Conservation (phyloP, 1,284 basidiomycete species). For the Cryptococcus wingfieldii region DNA sequence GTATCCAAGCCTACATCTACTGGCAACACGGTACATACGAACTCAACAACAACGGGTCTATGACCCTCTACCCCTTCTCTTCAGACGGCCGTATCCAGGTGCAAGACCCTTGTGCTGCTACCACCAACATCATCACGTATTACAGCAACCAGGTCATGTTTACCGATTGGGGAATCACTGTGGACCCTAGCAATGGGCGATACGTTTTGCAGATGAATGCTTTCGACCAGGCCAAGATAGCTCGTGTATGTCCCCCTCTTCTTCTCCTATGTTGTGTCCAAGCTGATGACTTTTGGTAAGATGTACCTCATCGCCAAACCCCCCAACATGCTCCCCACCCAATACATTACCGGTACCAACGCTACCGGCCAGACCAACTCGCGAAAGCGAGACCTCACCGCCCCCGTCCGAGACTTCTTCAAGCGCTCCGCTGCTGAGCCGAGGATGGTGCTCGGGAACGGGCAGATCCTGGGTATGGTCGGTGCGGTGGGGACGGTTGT, state of each 20-base stretch:
- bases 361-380: conserved; percentile 32
- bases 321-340: conserved; percentile 50
- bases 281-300: conserved; percentile 13
- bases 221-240: conserved; percentile 47
- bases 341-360: conserved; percentile 46
- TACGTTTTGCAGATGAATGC: conserved; percentile 43
- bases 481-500: conserved; percentile 5
- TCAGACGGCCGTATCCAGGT: conserved; percentile 83
- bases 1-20: conserved; percentile 72
- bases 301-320: conserved; percentile 45
- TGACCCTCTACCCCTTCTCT: conserved; percentile 63
- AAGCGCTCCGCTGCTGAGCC: conserved; percentile 28
- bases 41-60: conserved; percentile 68
- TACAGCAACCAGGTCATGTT: conserved; percentile 62
- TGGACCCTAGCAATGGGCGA: conserved; percentile 35
- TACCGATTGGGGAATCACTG: conserved; percentile 45
- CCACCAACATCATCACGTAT: conserved; percentile 74
- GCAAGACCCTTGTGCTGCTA: conserved; percentile 80
- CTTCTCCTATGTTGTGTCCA: background rate
- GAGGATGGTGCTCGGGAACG: background rate
- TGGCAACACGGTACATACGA: conserved; percentile 79
- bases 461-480: background rate
- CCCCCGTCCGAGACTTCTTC: conserved; percentile 17
- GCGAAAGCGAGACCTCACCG: conserved; percentile 27
- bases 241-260: conserved; percentile 32